phyloP scores from a whole-genome alignment of 2,329 filamentous ascomycete genomes.

The Acephala macrosclerotiorum region DNA sequence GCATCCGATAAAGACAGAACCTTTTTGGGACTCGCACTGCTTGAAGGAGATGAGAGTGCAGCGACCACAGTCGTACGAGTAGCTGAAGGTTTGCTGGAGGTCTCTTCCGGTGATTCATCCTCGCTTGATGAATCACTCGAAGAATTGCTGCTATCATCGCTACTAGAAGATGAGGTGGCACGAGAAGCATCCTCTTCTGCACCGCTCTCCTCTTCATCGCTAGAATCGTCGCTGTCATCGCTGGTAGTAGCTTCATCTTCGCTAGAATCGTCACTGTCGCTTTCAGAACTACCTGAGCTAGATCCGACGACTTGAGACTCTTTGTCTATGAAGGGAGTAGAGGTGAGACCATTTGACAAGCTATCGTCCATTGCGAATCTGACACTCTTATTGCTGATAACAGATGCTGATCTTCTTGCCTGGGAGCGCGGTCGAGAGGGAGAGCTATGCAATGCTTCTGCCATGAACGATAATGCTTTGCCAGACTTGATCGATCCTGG shows the following conservation, averaged over 20 bases:
- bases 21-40: not conserved
- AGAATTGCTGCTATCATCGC: conserved; percentile 35
- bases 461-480: conserved; percentile 41
- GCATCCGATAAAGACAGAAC: conserved; percentile 48
- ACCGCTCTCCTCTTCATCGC: conserved; percentile 17
- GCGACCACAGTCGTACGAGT: not conserved
- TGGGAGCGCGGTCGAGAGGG: conserved; percentile 21
- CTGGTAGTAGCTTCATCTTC: conserved; percentile 15
- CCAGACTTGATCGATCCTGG: conserved; percentile 42
- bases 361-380: conserved; percentile 31
- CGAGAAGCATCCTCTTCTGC: not conserved
- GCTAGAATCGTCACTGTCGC: conserved; percentile 29
- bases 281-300: conserved; percentile 23
- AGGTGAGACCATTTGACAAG: conserved; percentile 31
- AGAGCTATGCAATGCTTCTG: conserved; percentile 33
- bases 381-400: conserved; percentile 38
- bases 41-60: not conserved
- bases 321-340: conserved; percentile 40
- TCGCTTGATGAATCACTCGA: conserved; percentile 42
- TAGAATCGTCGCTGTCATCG: conserved; percentile 28
- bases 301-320: conserved; percentile 36
- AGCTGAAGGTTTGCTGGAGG: conserved; percentile 44
- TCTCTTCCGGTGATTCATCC: conserved; percentile 49
- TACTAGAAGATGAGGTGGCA: conserved; percentile 22
- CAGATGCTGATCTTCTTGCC: conserved; percentile 29